These are phyloP conservation scores for Aspergillus fischeri DNA, from an alignment of 2,329 filamentous ascomycete genomes.

Conservation along the genomic window DNA sequence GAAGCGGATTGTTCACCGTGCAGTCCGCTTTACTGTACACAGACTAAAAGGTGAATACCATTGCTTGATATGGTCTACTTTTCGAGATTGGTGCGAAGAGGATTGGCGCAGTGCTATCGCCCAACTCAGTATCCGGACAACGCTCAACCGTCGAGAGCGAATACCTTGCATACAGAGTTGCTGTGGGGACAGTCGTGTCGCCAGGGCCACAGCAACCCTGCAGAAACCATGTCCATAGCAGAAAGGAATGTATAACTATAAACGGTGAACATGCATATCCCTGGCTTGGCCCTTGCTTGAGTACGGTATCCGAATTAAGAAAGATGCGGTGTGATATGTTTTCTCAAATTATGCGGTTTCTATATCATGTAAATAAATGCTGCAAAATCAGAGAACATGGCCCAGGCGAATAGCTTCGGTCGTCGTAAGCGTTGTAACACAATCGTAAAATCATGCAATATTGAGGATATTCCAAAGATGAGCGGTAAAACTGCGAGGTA, in stretches of 20 bases:
- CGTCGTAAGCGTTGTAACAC: constrained; percentile 27
- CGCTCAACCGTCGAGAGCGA: neutral
- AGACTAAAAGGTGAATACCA: neutral
- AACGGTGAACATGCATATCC: neutral
- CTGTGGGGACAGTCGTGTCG: neutral
- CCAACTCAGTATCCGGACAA: neutral
- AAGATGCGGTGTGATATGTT: neutral
- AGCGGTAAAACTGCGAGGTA: constrained; percentile 3
- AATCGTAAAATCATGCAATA: constrained; percentile 28
- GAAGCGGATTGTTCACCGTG: neutral
- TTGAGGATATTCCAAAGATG: constrained; percentile 8
- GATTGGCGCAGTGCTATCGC: neutral
- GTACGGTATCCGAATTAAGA: neutral
- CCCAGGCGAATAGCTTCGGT: constrained; percentile 13
- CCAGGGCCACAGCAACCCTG: neutral
- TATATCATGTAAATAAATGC: constrained; percentile 26
- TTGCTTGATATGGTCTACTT: neutral
- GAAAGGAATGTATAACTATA: neutral
- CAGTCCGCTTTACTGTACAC: neutral
- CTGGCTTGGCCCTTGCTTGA: neutral
- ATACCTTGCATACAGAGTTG: neutral
- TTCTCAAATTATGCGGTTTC: constrained; percentile 14
- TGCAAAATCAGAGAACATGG: constrained; percentile 14
- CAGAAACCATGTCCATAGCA: neutral
- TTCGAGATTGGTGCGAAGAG: neutral